Conservation (phyloP, 768 basidiomycete species). For the Lentinula sp. region DNA sequence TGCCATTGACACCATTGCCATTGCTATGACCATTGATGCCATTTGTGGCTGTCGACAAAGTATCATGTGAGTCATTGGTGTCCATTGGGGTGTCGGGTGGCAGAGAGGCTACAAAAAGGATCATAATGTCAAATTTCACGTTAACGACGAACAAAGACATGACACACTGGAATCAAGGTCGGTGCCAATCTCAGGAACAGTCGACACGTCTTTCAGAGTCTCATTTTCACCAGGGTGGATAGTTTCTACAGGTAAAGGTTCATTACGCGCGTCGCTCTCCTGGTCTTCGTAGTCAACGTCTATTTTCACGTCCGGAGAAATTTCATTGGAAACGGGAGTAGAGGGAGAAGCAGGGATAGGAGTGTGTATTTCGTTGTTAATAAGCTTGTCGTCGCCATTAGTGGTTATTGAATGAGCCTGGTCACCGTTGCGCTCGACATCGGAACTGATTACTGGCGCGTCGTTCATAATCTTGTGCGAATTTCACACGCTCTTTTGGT, state of each 20-base stretch:
- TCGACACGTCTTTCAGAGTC: slow-evolving; percentile 32
- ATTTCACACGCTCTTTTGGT: slow-evolving; percentile 64
- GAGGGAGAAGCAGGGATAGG: slow-evolving; percentile 42
- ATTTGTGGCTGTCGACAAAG: slow-evolving; percentile 41
- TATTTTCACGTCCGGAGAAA: slow-evolving; percentile 53
- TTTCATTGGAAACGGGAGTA: slow-evolving; percentile 50
- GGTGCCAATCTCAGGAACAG: slow-evolving; percentile 35
- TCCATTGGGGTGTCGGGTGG: slow-evolving; percentile 1
- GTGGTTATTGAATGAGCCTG: slow-evolving; percentile 16
- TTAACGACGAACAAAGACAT: slow-evolving; percentile 13
- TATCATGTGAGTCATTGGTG: slow-evolving; percentile 33
- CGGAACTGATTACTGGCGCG: slow-evolving; percentile 28
- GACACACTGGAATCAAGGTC: slow-evolving; percentile 47
- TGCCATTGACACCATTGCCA: slow-evolving; percentile 23
- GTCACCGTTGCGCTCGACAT: slow-evolving; percentile 10
- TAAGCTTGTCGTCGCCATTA: slow-evolving; percentile 29
- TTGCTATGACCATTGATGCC: slow-evolving; percentile 46
- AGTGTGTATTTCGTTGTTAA: slow-evolving; percentile 24
- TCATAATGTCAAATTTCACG: not conserved
- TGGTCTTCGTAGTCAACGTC: slow-evolving; percentile 55
- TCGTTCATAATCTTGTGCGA: slow-evolving; percentile 67
- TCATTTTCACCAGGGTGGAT: slow-evolving; percentile 28
- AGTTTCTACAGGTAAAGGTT: slow-evolving; percentile 46
- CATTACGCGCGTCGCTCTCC: slow-evolving; percentile 64
- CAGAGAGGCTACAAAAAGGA: not conserved